These are phyloP conservation scores for Zoysia pacifica DNA, from an alignment of 176 grass and related monocot genomes.

Conservation along the genomic window DNA sequence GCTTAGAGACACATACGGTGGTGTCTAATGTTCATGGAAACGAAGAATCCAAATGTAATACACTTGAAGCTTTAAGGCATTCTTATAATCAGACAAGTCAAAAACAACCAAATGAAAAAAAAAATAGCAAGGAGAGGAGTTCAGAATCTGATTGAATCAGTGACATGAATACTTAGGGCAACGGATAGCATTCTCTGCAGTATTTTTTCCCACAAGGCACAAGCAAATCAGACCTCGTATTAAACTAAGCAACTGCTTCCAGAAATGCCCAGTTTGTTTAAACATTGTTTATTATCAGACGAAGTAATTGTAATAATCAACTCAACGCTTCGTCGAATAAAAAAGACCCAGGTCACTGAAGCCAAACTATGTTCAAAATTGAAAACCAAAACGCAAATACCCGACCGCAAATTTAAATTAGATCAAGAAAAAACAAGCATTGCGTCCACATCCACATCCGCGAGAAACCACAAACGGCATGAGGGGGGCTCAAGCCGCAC, in stretches of 20 bases:
- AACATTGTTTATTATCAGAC: not conserved
- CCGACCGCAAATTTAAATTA: not conserved
- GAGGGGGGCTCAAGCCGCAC: slow-evolving; percentile 39
- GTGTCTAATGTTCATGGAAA: slow-evolving; percentile 8
- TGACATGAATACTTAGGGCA: not conserved
- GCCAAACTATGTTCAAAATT: slow-evolving; percentile 6
- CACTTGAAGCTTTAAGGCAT: slow-evolving; percentile 16
- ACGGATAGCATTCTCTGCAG: not conserved
- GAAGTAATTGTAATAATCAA: slow-evolving; percentile 4
- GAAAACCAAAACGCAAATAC: not conserved
- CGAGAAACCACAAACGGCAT: slow-evolving; percentile 5
- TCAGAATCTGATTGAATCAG: not conserved
- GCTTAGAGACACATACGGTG: not conserved
- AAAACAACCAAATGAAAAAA: slow-evolving; percentile 9
- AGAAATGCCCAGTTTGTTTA: not conserved
- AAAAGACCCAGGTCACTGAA: not conserved
- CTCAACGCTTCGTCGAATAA: not conserved
- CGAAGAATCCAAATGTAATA: not conserved
- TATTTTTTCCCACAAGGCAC: not conserved
- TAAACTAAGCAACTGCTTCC: not conserved
- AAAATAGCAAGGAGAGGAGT: not conserved
- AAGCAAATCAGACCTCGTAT: not conserved
- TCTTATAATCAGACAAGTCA: not conserved
- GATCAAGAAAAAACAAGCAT: not conserved
- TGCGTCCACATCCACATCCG: not conserved